phyloP scores from a whole-genome alignment of 495 filamentous ascomycete species.

The Recurvomyces mirabilis region DNA sequence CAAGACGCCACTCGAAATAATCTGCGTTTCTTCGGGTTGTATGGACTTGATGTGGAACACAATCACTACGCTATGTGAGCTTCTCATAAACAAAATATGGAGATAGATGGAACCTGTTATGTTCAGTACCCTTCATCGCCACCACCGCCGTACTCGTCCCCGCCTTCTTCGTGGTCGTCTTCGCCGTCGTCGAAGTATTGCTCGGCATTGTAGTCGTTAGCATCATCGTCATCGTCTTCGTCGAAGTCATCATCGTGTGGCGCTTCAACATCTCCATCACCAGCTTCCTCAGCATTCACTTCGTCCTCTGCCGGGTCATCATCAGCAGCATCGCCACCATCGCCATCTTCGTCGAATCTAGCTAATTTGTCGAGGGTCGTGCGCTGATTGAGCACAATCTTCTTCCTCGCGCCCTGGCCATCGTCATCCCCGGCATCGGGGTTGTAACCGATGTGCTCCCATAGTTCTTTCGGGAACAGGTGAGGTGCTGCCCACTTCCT shows the following conservation, averaged over 20 bases:
- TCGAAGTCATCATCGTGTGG: slow-evolving; percentile 33
- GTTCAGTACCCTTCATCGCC: slow-evolving; percentile 2
- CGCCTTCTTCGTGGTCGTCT: slow-evolving; percentile 43
- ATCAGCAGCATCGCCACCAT: slow-evolving; percentile 35
- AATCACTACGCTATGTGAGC: too few relatives aligned
- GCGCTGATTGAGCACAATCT: slow-evolving; percentile 13
- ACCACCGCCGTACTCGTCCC: slow-evolving; percentile 30
- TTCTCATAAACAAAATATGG: too few relatives aligned
- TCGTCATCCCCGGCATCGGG: slow-evolving; percentile 32
- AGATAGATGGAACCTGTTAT: too few relatives aligned
- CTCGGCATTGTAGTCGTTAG: slow-evolving; percentile 55
- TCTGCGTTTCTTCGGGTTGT: too few relatives aligned
- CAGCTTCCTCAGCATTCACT: slow-evolving; percentile 19
- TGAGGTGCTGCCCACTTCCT: slow-evolving; percentile 47
- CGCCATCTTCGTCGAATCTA: slow-evolving; percentile 36
- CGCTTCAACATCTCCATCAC: slow-evolving; percentile 32
- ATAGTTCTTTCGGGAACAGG: slow-evolving; percentile 49
- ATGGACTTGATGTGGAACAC: too few relatives aligned
- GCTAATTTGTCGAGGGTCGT: slow-evolving; percentile 29
- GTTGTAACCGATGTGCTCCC: slow-evolving; percentile 23
- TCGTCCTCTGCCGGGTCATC: slow-evolving; percentile 26
- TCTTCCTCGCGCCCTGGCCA: slow-evolving; percentile 26
- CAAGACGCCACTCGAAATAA: too few relatives aligned
- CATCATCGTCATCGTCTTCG: slow-evolving; percentile 44
- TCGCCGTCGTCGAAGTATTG: slow-evolving; percentile 55